phyloP scores from a whole-genome alignment of 129 eudicot genomes.

The Logfia minima region DNA sequence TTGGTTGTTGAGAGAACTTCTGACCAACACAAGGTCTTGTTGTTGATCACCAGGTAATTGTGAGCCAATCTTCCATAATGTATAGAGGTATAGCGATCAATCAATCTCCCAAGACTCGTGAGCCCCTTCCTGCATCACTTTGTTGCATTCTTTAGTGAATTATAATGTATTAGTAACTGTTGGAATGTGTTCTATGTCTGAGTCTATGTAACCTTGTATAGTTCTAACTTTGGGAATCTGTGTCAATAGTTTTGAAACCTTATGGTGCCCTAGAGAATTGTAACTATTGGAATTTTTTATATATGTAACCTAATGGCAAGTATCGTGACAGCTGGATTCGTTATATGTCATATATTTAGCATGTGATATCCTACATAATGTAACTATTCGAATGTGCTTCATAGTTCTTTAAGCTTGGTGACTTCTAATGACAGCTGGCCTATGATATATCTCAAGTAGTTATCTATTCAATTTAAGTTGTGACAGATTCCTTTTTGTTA shows the following conservation, averaged over 20 bases:
- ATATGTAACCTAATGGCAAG: conserved; percentile 7
- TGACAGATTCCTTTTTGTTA: conserved; percentile 3
- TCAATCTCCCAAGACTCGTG: not conserved
- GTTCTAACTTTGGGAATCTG: not conserved
- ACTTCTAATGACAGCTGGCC: conserved; percentile 14
- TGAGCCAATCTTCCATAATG: not conserved
- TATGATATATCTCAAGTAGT: conserved; percentile 8
- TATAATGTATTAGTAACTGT: not conserved
- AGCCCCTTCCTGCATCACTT: not conserved
- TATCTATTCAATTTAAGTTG: conserved; percentile 11
- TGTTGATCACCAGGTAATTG: not conserved
- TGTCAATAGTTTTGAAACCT: conserved; percentile 1
- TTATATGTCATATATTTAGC: not conserved
- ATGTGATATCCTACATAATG: not conserved
- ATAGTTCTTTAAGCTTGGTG: conserved; percentile 17
- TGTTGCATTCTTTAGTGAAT: not conserved
- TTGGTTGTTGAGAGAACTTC: not conserved
- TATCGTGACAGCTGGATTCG: conserved; percentile 6
- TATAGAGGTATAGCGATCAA: not conserved
- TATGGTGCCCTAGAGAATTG: not conserved
- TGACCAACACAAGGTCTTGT: not conserved
- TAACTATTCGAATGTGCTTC: conserved; percentile 22
- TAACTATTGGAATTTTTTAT: conserved; percentile 19
- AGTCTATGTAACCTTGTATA: conserved; percentile 9
- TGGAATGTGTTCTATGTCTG: conserved; percentile 16